Conservation (phyloP, 2,329 filamentous ascomycete genomes). For the Penicillium digitatum region DNA sequence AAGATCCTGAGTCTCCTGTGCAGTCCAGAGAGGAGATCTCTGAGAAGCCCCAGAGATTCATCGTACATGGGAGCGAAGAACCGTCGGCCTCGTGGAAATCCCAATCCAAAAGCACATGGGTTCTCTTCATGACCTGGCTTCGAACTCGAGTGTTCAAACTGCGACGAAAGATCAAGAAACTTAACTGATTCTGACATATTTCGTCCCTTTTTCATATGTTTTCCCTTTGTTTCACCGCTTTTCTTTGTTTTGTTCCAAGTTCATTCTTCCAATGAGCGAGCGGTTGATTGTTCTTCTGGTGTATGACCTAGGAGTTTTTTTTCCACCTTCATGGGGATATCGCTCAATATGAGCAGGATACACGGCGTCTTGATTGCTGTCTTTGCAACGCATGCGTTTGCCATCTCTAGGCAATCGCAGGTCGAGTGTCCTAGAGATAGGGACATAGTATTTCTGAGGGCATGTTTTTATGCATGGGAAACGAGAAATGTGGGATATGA, state of each 20-base stretch:
- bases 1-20: conserved; percentile 9
- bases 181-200: conserved; percentile 15
- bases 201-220: conserved; percentile 27
- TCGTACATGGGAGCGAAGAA: conserved; percentile 2
- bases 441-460: conserved; percentile 2
- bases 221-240: neutral
- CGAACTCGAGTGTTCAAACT: conserved; percentile 54
- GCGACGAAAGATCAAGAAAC: conserved; percentile 34
- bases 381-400: conserved; percentile 3
- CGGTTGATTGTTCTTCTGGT: conserved; percentile 9
- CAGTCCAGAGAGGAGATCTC: conserved; percentile 18
- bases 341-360: conserved; percentile 4
- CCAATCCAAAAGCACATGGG: conserved; percentile 44
- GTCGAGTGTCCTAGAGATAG: conserved; percentile 3
- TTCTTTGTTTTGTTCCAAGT: neutral
- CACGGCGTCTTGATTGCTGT: conserved; percentile 6
- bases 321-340: conserved; percentile 4
- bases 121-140: conserved; percentile 55
- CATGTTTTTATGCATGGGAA: conserved; percentile 8
- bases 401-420: conserved; percentile 3
- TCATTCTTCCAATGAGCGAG: conserved; percentile 9
- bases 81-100: conserved; percentile 30
- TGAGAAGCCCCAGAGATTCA: conserved; percentile 17
- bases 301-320: conserved; percentile 4
- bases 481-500: conserved; percentile 4